Percentiles rank a stretch among this genome's conserved stretches.
Conservation (phyloP, 768 basidiomycete genomes). For the Gymnopilus junonius region DNA sequence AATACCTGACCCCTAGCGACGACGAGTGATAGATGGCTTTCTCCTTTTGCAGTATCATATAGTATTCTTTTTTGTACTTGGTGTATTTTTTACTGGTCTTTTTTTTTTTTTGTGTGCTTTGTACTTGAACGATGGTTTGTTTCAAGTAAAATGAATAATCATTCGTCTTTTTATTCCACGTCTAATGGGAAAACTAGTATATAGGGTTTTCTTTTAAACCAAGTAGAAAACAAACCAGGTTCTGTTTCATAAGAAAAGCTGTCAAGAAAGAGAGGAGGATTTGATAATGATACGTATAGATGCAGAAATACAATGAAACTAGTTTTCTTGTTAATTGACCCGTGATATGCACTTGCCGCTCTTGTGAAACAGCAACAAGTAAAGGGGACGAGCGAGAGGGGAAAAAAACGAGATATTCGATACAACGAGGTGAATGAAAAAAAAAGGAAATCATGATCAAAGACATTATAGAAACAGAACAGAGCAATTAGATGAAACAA, state of each 20-base stretch:
- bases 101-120: background rate
- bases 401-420: conserved; percentile 11
- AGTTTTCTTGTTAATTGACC: background rate
- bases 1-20: conserved; percentile 76
- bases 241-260: background rate
- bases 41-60: background rate
- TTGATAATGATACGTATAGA: background rate
- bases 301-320: conserved; percentile 3
- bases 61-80: background rate
- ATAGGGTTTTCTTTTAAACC: background rate
- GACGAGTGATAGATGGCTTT: conserved; percentile 50
- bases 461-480: background rate
- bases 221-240: background rate
- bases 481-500: background rate
- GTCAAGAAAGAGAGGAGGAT: background rate
- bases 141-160: conserved; percentile 12
- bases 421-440: conserved; percentile 7
- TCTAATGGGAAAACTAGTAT: background rate
- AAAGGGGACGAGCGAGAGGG: background rate
- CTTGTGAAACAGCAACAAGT: background rate
- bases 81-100: background rate
- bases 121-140: background rate
- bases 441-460: background rate
- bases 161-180: background rate
- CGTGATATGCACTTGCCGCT: background rate